These are phyloP conservation scores for Spathaspora sp. DNA, from an alignment of 805 yeast genomes.

Conservation along the genomic window DNA sequence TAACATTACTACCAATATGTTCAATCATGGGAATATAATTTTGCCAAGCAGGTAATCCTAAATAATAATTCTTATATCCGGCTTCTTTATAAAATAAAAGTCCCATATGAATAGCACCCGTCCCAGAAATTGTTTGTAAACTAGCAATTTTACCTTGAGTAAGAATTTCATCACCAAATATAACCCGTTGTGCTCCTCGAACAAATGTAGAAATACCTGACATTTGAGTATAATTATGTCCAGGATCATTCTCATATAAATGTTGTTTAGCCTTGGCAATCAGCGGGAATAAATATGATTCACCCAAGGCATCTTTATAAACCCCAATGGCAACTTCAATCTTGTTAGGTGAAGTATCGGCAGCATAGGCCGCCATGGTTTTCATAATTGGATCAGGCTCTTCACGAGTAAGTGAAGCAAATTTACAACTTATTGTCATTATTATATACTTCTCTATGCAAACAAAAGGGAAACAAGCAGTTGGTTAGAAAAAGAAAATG, in stretches of 20 bases:
- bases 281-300: slow-evolving; percentile 34
- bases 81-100: slow-evolving; percentile 20
- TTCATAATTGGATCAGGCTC: slow-evolving; percentile 27
- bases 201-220: slow-evolving; percentile 37
- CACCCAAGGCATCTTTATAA: slow-evolving; percentile 39
- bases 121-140: slow-evolving; percentile 39
- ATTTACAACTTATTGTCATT: slow-evolving; percentile 18
- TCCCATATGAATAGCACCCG: slow-evolving; percentile 41
- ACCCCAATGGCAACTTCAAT: slow-evolving; percentile 44
- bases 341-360: slow-evolving; percentile 29
- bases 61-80: slow-evolving; percentile 24
- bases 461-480: too few species aligned
- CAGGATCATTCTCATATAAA: slow-evolving; percentile 33
- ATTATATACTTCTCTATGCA: not conserved
- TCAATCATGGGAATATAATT: slow-evolving; percentile 36
- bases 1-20: slow-evolving; percentile 23
- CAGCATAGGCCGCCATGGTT: slow-evolving; percentile 14
- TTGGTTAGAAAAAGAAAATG: too few species aligned
- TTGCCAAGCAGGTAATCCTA: slow-evolving; percentile 39
- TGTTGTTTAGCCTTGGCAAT: slow-evolving; percentile 32
- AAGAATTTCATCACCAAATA: slow-evolving; percentile 29
- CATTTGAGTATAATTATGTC: slow-evolving; percentile 43
- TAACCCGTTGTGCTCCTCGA: slow-evolving; percentile 28
- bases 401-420: slow-evolving; percentile 14
- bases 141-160: slow-evolving; percentile 26